A percentile compares a stretch with the other conserved stretches of the same genome.
phyloP scores from a whole-genome alignment of 2,329 filamentous ascomycete genomes.

The Coniochaeta sp. region DNA sequence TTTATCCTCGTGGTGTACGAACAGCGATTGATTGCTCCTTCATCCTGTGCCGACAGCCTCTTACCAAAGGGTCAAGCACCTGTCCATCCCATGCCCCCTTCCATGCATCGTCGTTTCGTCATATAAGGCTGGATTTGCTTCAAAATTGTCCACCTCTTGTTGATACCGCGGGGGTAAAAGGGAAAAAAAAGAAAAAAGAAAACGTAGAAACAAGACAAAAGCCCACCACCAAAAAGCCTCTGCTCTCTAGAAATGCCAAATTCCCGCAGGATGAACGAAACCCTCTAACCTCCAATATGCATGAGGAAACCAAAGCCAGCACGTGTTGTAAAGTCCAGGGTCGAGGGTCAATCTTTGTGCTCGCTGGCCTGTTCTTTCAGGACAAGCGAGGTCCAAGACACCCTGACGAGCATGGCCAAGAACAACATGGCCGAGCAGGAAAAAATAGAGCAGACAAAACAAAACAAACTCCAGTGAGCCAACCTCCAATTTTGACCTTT shows the following conservation, averaged over 20 bases:
- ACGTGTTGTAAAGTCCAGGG: not conserved
- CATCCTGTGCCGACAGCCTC: not conserved
- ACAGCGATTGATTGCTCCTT: not conserved
- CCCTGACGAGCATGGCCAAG: constrained; percentile 1
- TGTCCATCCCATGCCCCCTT: constrained; percentile 5
- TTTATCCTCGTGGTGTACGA: not conserved
- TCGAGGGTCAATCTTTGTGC: not conserved
- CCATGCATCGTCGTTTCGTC: constrained; percentile 2
- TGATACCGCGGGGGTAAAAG: constrained; percentile 4
- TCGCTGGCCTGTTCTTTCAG: not conserved
- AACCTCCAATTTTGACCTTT: constrained; percentile 6
- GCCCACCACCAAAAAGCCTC: not conserved
- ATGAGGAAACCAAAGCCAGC: not conserved
- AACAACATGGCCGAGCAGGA: not conserved
- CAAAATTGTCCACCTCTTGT: constrained; percentile 6
- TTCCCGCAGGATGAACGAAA: not conserved
- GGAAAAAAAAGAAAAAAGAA: constrained; percentile 1
- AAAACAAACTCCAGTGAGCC: constrained; percentile 4
- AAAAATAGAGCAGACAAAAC: constrained; percentile 4
- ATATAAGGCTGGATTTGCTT: not conserved
- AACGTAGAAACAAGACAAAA: constrained; percentile 1
- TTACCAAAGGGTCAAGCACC: not conserved
- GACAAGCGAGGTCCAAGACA: not conserved
- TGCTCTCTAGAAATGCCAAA: constrained; percentile 10
- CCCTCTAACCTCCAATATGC: constrained; percentile 6